Percentiles rank a stretch among this genome's conserved stretches.
These are phyloP conservation scores for Colletotrichum filicis DNA, from an alignment of 2,329 filamentous ascomycete genomes.

Conservation along the genomic window DNA sequence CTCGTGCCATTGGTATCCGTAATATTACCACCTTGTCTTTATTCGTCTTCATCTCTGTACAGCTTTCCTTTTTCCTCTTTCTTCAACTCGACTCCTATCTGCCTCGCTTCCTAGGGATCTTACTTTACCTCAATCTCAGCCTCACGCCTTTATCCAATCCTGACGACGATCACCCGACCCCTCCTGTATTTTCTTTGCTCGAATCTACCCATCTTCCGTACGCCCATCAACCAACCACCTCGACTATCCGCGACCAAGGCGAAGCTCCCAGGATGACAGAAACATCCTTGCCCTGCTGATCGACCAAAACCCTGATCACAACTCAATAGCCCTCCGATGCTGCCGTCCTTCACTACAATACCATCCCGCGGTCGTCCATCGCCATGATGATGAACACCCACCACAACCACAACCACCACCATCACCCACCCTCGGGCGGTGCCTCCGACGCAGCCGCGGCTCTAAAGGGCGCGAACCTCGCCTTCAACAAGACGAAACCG, in stretches of 20 bases:
- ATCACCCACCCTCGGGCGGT: conserved; percentile 42
- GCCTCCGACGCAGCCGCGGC: conserved; percentile 53
- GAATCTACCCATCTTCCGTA: background rate
- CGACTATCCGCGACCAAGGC: background rate
- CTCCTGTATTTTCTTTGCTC: background rate
- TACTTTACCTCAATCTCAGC: background rate
- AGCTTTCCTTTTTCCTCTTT: background rate
- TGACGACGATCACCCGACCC: background rate
- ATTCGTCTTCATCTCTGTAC: background rate
- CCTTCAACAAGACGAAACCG: conserved; percentile 56
- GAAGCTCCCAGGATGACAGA: conserved; percentile 6
- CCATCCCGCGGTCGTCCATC: conserved; percentile 7
- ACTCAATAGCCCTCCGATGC: background rate
- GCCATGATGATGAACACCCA: conserved; percentile 22
- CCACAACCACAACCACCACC: conserved; percentile 37
- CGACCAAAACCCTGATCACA: background rate
- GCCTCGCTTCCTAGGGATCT: too few species aligned
- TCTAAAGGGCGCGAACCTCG: conserved; percentile 65
- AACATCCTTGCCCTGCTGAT: conserved; percentile 7
- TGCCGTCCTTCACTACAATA: background rate
- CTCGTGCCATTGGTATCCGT: background rate
- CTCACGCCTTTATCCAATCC: background rate
- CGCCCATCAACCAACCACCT: background rate
- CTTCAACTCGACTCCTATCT: background rate
- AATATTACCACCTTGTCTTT: too few species aligned